phyloP scores from a whole-genome alignment of 2,329 filamentous ascomycete species.

The Hypoxylon sp. region DNA sequence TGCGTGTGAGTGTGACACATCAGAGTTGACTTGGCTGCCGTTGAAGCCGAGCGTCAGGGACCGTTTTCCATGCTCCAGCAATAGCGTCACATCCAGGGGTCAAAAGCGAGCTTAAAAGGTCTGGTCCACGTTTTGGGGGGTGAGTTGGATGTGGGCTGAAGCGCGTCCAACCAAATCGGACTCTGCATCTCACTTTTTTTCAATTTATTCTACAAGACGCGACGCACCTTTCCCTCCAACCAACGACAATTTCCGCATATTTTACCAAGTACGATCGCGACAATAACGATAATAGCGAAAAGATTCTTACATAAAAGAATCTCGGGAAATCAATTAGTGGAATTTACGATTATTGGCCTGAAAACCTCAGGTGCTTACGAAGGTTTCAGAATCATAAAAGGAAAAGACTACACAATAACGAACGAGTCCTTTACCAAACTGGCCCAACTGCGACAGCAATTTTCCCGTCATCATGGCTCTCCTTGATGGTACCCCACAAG shows the following conservation, averaged over 20 bases:
- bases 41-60: slow-evolving; percentile 27
- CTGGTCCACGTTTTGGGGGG: slow-evolving; percentile 28
- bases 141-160: slow-evolving; percentile 33
- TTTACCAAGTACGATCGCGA: not conserved
- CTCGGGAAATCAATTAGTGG: slow-evolving; percentile 19
- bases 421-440: slow-evolving; percentile 19
- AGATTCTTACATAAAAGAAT: slow-evolving; percentile 10
- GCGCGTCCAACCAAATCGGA: slow-evolving; percentile 31
- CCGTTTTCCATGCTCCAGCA: slow-evolving; percentile 17
- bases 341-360: slow-evolving; percentile 14
- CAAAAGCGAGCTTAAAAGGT: slow-evolving; percentile 37
- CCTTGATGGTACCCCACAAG: slow-evolving; percentile 55
- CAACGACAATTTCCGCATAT: not conserved
- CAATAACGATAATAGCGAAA: not conserved
- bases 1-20: slow-evolving; percentile 12
- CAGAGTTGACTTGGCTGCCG: slow-evolving; percentile 16
- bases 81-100: slow-evolving; percentile 41
- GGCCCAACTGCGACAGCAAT: slow-evolving; percentile 24
- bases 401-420: slow-evolving; percentile 10
- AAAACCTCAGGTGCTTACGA: slow-evolving; percentile 11
- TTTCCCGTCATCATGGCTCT: slow-evolving; percentile 56
- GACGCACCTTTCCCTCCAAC: too few relatives aligned
- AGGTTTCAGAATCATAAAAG: slow-evolving; percentile 5
- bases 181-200: slow-evolving; percentile 24
- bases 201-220: slow-evolving; percentile 26